Conservation (phyloP, 257 asterid genomes). For the Petrea volubilis region DNA sequence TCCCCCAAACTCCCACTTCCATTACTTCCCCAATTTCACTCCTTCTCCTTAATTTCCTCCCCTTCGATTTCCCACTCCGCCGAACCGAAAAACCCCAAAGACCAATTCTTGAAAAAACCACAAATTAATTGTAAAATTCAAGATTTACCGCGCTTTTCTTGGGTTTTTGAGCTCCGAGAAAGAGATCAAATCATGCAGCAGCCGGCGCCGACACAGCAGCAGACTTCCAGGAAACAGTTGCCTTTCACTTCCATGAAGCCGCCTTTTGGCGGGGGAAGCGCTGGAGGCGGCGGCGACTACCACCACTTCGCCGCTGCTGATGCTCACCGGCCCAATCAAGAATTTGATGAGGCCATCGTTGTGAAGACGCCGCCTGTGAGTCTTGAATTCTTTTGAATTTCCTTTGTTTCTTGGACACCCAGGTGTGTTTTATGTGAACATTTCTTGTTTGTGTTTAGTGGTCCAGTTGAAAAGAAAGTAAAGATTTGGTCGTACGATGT, state of each 20-base stretch:
- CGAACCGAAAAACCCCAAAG: slow-evolving; percentile 11
- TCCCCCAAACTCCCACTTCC: slow-evolving; percentile 33
- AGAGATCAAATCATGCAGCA: slow-evolving; percentile 55
- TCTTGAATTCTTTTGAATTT: slow-evolving; percentile 9
- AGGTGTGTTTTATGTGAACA: slow-evolving; percentile 10
- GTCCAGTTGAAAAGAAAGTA: background rate
- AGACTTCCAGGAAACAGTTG: slow-evolving; percentile 59
- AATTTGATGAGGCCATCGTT: slow-evolving; percentile 56
- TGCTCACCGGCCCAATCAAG: slow-evolving; percentile 38
- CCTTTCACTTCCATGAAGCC: slow-evolving; percentile 66
- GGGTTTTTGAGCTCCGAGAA: slow-evolving; percentile 19
- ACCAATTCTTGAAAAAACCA: slow-evolving; percentile 25
- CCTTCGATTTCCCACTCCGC: background rate
- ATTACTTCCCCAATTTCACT: slow-evolving; percentile 23
- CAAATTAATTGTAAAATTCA: slow-evolving; percentile 17
- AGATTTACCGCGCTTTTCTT: background rate
- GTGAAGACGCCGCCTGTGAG: slow-evolving; percentile 78
- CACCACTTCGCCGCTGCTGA: slow-evolving; percentile 60
- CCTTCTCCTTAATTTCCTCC: slow-evolving; percentile 9
- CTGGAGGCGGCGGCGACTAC: slow-evolving; percentile 44
- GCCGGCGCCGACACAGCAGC: slow-evolving; percentile 42
- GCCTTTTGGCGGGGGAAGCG: slow-evolving; percentile 51
- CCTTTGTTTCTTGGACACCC: background rate
- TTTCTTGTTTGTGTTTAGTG: slow-evolving; percentile 10
- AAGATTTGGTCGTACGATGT: background rate